Conservation (phyloP, 176 grass and related monocot genomes). For the Echinochloa phyllopogon region DNA sequence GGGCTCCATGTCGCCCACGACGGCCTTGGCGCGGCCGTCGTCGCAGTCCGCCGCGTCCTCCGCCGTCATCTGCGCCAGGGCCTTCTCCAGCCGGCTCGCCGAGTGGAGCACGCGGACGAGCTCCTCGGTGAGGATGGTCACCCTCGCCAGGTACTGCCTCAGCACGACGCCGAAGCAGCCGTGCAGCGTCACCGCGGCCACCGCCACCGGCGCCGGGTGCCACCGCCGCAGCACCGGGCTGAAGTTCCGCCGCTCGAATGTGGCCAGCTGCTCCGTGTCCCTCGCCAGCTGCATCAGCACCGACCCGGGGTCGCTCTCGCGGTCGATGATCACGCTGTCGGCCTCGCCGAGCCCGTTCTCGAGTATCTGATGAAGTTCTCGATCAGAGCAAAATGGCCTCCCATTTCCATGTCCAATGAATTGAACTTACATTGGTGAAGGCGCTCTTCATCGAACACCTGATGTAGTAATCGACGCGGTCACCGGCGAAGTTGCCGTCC, state of each 20-base stretch:
- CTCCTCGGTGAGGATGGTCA: slow-evolving; percentile 74
- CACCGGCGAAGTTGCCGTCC: slow-evolving; percentile 33
- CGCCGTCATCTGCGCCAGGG: slow-evolving; percentile 74
- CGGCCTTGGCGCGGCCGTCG: slow-evolving; percentile 61
- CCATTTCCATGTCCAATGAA: neutral
- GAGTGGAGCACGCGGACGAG: slow-evolving; percentile 81
- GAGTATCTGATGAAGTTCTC: slow-evolving; percentile 52
- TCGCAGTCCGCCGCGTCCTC: slow-evolving; percentile 70
- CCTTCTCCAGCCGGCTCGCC: slow-evolving; percentile 77
- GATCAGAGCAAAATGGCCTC: neutral
- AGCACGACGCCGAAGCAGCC: slow-evolving; percentile 83
- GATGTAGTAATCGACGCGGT: slow-evolving; percentile 76
- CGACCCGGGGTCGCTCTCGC: slow-evolving; percentile 62
- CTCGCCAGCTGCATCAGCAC: slow-evolving; percentile 67
- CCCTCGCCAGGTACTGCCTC: slow-evolving; percentile 63
- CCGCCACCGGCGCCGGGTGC: slow-evolving; percentile 64
- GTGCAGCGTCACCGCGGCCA: slow-evolving; percentile 75
- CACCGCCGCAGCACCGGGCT: slow-evolving; percentile 72
- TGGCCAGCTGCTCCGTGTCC: slow-evolving; percentile 71
- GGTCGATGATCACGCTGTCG: slow-evolving; percentile 58
- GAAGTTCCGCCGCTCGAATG: slow-evolving; percentile 69
- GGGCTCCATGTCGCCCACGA: slow-evolving; percentile 82
- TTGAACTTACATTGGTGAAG: slow-evolving; percentile 67
- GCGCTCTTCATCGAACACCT: slow-evolving; percentile 81
- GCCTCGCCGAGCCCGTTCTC: slow-evolving; percentile 59